phyloP scores from a whole-genome alignment of 192 early-diverging fungal species.

The Funneliformis mosseae region DNA sequence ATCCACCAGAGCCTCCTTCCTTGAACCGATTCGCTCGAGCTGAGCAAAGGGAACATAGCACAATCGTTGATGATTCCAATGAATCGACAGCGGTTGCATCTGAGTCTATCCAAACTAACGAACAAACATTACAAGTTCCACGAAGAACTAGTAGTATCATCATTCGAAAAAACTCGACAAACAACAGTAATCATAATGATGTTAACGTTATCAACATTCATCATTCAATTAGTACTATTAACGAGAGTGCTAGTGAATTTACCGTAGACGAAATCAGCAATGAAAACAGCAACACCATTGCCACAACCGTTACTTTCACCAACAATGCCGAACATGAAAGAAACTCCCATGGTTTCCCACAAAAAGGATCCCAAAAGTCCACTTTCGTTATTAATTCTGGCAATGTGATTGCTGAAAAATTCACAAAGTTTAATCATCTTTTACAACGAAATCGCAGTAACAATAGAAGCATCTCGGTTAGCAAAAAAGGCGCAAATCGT shows the following conservation, averaged over 20 bases:
- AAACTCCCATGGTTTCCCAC: neutral
- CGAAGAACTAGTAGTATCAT: neutral
- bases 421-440: neutral
- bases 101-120: neutral
- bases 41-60: neutral
- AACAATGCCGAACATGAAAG: neutral
- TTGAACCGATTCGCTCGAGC: neutral
- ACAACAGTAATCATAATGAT: neutral
- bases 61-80: neutral
- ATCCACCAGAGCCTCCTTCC: neutral
- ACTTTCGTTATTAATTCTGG: neutral
- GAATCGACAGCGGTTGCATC: neutral
- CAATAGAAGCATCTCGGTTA: neutral
- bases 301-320: neutral
- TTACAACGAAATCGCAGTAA: neutral
- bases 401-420: constrained; percentile 13
- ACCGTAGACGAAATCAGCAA: neutral
- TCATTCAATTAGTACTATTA: constrained; percentile 10
- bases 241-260: neutral
- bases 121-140: neutral
- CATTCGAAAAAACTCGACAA: neutral
- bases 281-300: neutral
- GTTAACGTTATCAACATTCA: neutral
- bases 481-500: neutral
- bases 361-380: neutral